Conservation (phyloP, 129 eudicot genomes). For the Chrysanthemum makinoi region DNA sequence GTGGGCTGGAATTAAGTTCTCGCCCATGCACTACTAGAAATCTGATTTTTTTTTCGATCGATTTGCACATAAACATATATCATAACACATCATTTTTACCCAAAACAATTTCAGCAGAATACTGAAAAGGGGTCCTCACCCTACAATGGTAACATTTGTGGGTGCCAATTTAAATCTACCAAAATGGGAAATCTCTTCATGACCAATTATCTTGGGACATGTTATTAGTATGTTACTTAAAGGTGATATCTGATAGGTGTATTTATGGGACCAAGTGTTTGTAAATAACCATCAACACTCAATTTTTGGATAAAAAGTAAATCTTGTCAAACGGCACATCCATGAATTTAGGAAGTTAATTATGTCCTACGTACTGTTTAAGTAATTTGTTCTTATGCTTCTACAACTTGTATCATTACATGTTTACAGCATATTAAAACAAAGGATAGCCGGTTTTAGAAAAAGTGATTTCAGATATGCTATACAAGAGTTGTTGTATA, state of each 20-base stretch:
- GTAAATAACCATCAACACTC: conserved; percentile 24
- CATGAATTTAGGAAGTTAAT: conserved; percentile 19
- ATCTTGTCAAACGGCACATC: conserved; percentile 13
- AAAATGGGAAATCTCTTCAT: conserved; percentile 21
- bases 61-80: no score
- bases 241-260: conserved; percentile 17
- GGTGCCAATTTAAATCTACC: conserved; percentile 11
- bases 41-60: no score
- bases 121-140: no score
- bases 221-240: conserved; percentile 22
- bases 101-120: no score
- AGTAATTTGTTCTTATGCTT: neutral
- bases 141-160: neutral
- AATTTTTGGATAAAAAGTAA: conserved; percentile 7
- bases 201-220: conserved; percentile 12
- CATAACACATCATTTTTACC: no score
- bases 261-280: conserved; percentile 29
- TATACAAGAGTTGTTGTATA: no score
- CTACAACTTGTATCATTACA: no score
- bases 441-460: no score
- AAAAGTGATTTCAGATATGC: no score
- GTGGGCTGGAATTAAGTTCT: no score
- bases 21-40: no score
- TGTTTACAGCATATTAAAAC: no score
- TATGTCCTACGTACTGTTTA: conserved; percentile 11